These are phyloP conservation scores for Vigna mungo DNA, from an alignment of 306 rosid genomes.

Conservation along the genomic window DNA sequence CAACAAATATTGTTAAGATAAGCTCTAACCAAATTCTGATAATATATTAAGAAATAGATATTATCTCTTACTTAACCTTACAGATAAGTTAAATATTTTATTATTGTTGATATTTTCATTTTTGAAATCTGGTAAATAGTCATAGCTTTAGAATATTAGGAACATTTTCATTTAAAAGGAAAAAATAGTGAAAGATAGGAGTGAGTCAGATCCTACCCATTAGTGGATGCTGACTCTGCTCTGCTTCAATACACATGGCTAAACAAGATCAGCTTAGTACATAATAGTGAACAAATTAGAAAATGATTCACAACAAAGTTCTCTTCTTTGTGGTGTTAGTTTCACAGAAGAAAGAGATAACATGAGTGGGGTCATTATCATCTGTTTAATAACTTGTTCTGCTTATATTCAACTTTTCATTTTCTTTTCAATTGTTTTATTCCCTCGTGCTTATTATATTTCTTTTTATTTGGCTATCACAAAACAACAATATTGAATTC, in stretches of 20 bases:
- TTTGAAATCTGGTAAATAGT: conserved; percentile 29
- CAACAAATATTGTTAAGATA: too few relatives aligned
- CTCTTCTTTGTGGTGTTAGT: conserved; percentile 25
- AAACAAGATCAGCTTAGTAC: conserved; percentile 25
- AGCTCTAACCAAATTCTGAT: too few relatives aligned
- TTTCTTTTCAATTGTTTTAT: conserved; percentile 21
- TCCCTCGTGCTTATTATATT: conserved; percentile 6
- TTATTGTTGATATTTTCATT: conserved; percentile 29
- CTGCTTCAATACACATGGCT: conserved; percentile 39
- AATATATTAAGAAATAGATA: too few relatives aligned
- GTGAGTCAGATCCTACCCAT: conserved; percentile 65
- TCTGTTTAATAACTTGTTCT: conserved; percentile 43
- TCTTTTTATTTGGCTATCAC: conserved; percentile 20
- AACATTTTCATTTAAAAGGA: conserved; percentile 24
- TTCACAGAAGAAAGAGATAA: conserved; percentile 38
- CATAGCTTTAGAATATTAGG: background rate
- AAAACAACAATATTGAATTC: conserved; percentile 30
- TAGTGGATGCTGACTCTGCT: conserved; percentile 59
- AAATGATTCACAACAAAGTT: conserved; percentile 22
- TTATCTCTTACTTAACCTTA: too few relatives aligned
- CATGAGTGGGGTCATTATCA: conserved; percentile 40
- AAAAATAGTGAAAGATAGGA: conserved; percentile 35
- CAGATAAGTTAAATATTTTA: too few relatives aligned
- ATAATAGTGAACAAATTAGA: conserved; percentile 29
- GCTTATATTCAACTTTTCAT: conserved; percentile 37